Percentiles rank a stretch among this genome's conserved stretches.
Conservation (phyloP, 768 basidiomycete species). For the Gyrodon lividus region DNA sequence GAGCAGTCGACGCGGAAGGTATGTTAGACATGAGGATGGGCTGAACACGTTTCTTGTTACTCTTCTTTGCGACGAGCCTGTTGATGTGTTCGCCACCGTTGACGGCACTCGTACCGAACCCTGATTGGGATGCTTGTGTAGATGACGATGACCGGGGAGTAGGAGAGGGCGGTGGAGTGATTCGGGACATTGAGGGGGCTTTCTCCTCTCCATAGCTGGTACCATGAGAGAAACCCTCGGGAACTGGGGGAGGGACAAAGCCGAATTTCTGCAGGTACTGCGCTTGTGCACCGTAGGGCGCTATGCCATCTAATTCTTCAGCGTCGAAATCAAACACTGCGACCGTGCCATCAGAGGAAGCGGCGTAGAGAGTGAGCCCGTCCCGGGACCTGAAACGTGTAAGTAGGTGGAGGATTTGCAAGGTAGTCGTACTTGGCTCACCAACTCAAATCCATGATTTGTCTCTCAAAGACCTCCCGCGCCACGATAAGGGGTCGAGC, state of each 20-base stretch:
- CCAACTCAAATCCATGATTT: conserved; percentile 97
- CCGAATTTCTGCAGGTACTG: conserved; percentile 83
- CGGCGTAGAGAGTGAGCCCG: conserved; percentile 88
- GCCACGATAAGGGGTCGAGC: conserved; percentile 90
- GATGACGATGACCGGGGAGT: conserved; percentile 30
- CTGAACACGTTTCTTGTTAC: conserved; percentile 65
- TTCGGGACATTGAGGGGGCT: conserved; percentile 28
- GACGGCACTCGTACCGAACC: conserved; percentile 39
- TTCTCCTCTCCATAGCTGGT: conserved; percentile 17
- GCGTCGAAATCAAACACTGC: conserved; percentile 83
- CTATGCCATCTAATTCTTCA: conserved; percentile 79
- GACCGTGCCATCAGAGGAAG: conserved; percentile 94
- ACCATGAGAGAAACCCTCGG: conserved; percentile 68
- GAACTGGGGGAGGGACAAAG: conserved; percentile 64
- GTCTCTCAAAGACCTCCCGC: conserved; percentile 90
- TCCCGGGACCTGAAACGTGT: conserved; percentile 74
- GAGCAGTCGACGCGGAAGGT: conserved; percentile 35
- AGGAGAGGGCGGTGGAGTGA: conserved; percentile 54
- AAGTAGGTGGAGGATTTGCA: background rate
- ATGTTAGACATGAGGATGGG: conserved; percentile 39
- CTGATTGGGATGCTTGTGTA: conserved; percentile 36
- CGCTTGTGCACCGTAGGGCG: conserved; percentile 68
- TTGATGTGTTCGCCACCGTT: conserved; percentile 63
- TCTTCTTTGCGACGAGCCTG: conserved; percentile 72
- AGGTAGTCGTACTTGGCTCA: conserved; percentile 35